phyloP scores from a whole-genome alignment of 2,329 filamentous ascomycete genomes.

The Ophiocordyceps camponoti-saundersi region DNA sequence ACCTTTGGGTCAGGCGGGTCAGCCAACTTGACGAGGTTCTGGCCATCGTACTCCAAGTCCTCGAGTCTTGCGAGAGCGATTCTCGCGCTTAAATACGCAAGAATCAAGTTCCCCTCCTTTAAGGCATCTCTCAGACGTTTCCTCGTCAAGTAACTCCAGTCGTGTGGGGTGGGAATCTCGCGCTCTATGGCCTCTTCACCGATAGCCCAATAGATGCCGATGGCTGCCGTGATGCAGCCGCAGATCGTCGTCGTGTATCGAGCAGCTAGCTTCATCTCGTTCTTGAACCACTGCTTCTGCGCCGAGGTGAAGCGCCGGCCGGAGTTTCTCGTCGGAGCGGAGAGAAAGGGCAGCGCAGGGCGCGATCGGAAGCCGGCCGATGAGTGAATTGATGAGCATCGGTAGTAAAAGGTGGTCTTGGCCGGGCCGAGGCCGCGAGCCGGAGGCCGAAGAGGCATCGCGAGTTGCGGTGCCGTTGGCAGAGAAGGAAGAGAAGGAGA shows the following conservation, averaged over 20 bases:
- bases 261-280: constrained; percentile 51
- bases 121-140: constrained; percentile 50
- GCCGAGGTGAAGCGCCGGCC: constrained; percentile 68
- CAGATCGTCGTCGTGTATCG: constrained; percentile 53
- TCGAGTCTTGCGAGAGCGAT: constrained; percentile 51
- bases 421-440: constrained; percentile 3
- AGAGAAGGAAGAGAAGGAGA: neutral
- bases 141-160: constrained; percentile 61
- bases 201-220: constrained; percentile 46
- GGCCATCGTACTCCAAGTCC: constrained; percentile 49
- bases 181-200: constrained; percentile 62
- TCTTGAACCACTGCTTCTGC: constrained; percentile 49
- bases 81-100: constrained; percentile 42
- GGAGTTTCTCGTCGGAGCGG: constrained; percentile 29
- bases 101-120: constrained; percentile 47
- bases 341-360: constrained; percentile 29
- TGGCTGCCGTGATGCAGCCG: constrained; percentile 40
- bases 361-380: constrained; percentile 13
- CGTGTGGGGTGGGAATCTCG: constrained; percentile 61
- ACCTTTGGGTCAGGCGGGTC: constrained; percentile 44
- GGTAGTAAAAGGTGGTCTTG: constrained; percentile 6
- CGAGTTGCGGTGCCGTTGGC: neutral
- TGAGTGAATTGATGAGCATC: constrained; percentile 11
- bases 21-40: constrained; percentile 38
- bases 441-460: neutral